These are phyloP conservation scores for Saprolegnia parasitica DNA, from an alignment of 352 stramenopile genomes.

Conservation along the genomic window DNA sequence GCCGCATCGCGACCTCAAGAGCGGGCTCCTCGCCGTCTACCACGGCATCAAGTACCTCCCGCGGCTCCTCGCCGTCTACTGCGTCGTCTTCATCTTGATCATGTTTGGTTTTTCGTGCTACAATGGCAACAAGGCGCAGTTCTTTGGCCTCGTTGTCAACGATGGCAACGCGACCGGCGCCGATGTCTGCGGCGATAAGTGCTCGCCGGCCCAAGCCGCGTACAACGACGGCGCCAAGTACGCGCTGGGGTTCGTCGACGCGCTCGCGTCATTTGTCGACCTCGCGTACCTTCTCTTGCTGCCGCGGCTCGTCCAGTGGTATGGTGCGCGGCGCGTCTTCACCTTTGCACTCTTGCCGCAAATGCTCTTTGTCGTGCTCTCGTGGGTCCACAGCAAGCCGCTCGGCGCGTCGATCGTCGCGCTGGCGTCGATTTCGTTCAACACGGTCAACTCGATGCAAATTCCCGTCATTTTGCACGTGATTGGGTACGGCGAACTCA, in stretches of 20 bases:
- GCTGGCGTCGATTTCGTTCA: conserved; percentile 36
- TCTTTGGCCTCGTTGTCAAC: conserved; percentile 58
- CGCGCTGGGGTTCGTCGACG: no score
- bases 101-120: conserved; percentile 57
- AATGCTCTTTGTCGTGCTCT: conserved; percentile 49
- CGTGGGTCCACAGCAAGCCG: conserved; percentile 38
- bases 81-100: conserved; percentile 41
- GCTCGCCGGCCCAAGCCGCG: conserved; percentile 38
- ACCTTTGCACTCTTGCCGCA: conserved; percentile 44
- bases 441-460: conserved; percentile 21
- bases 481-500: conserved; percentile 21
- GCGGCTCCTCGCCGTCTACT: conserved; percentile 42
- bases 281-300: conserved; percentile 46
- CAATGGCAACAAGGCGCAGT: conserved; percentile 55
- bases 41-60: conserved; percentile 44
- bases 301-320: conserved; percentile 36
- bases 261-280: no score
- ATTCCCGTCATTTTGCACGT: conserved; percentile 9
- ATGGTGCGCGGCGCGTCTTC: conserved; percentile 37
- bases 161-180: conserved; percentile 41
- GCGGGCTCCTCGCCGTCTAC: conserved; percentile 49
- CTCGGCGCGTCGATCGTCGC: conserved; percentile 39
- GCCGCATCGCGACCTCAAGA: neutral
- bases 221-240: conserved; percentile 44
- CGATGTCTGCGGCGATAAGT: no score